Evolutionary conservation across 352 stramenopile genomes (phyloP), one percentile per base, ranked within the genome.

Genomic region (Phytophthora uliginosa): DNA sequence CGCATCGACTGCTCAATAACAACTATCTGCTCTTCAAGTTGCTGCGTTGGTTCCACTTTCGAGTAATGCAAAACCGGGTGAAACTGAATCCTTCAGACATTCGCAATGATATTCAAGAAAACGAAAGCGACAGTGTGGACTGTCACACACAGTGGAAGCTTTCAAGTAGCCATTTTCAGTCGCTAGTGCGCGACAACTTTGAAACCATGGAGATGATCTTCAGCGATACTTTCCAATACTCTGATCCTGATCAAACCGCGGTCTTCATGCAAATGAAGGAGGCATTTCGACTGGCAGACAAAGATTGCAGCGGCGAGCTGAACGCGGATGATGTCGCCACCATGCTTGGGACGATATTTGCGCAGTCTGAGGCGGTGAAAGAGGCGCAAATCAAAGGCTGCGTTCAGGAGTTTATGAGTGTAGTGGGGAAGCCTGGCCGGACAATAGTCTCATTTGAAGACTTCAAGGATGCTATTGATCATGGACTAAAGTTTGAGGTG

Each of bases 231-330:
- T 95, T 95, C 34, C 63, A 84, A 45, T 95, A 93, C 68, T 83
- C 87, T 0, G 85, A 95, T 57, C 84, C 85, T 17, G 83, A 94
- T 42, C 78, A 94, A 61, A 94, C 84, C 0, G 85, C 86, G 6
- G 70, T 94, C 18, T 94, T 94, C 62, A 89, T 94, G 86, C 86
- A 94, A 69, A 94, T 94, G 80, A 94, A 94, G 57, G 86, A 94
- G 40, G 85, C 86, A 0, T 94, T 94, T 62, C 81, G 86, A 7
- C 61, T 91, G 2, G 86, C 85, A 0, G 86, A 94, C 61, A 89
- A 81, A 67, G 86, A 94, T 54, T 90, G 86, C 55, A 92, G 84
- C 33, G 86, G 86, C 3, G 86, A 94, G 51, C 86, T 94, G 38
- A 80, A 92, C 31, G 79, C 85, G 0, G 82, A 92, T 22, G 86